A percentile compares a stretch with the other conserved stretches of the same genome.
phyloP scores from a whole-genome alignment of 495 filamentous ascomycete species.

The Lophiotrema nucula region DNA sequence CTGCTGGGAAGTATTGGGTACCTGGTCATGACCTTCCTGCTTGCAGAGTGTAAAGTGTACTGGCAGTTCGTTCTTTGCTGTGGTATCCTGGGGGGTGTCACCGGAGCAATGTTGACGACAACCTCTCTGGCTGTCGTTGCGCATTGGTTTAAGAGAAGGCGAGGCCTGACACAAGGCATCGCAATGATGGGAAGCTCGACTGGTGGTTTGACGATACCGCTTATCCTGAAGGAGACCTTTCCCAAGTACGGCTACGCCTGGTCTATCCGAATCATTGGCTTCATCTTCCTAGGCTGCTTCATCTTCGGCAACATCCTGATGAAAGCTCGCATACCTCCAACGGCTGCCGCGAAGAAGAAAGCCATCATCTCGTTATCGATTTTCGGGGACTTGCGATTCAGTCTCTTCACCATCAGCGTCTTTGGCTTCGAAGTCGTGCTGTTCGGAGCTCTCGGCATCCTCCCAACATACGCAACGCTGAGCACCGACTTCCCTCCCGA shows the following conservation, averaged over 20 bases:
- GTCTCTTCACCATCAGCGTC: constrained; percentile 26
- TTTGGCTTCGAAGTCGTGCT: constrained; percentile 52
- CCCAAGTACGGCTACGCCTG: constrained; percentile 66
- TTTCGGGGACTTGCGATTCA: constrained; percentile 22
- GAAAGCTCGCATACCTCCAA: constrained; percentile 60
- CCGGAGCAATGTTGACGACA: constrained; percentile 55
- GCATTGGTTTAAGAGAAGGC: constrained; percentile 66
- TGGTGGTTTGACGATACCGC: constrained; percentile 66
- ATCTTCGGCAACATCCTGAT: constrained; percentile 63
- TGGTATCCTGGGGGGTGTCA: constrained; percentile 45
- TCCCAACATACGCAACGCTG: constrained; percentile 49
- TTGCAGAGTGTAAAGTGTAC: constrained; percentile 59
- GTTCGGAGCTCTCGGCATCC: constrained; percentile 50
- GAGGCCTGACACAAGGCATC: constrained; percentile 67
- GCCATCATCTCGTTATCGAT: constrained; percentile 28
- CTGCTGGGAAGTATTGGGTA: constrained; percentile 60
- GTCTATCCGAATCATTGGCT: constrained; percentile 69
- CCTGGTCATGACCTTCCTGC: constrained; percentile 70
- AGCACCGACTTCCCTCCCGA: constrained; percentile 11
- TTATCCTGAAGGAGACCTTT: constrained; percentile 68
- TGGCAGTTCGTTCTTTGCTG: constrained; percentile 65
- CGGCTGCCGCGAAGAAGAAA: constrained; percentile 22
- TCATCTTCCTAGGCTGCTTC: constrained; percentile 65
- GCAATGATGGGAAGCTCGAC: constrained; percentile 64
- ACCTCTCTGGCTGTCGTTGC: constrained; percentile 48